Evolutionary conservation across 1,139 yeast genomes (phyloP).

Genomic region (Blastobotrys aristatus): DNA sequence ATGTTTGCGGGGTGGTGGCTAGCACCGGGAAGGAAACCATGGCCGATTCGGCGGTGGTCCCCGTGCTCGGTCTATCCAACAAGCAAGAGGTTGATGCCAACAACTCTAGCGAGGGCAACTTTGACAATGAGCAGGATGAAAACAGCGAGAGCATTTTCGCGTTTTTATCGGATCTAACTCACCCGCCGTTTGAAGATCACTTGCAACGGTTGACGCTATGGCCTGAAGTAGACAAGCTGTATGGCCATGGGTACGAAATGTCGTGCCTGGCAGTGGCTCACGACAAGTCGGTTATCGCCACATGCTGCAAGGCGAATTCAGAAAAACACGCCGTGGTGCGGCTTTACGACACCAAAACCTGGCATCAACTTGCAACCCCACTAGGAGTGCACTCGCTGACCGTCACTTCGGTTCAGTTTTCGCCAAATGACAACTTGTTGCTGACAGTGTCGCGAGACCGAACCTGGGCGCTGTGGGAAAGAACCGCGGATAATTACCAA

Average conservation of each 20-base stretch:
- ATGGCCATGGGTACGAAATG: slow-evolving; percentile 97
- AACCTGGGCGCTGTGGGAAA: slow-evolving; percentile 71
- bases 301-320: slow-evolving; percentile 88
- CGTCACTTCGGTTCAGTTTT: slow-evolving; percentile 74
- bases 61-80: slow-evolving; percentile 90
- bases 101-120: slow-evolving; percentile 35
- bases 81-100: slow-evolving; percentile 62
- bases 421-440: slow-evolving; percentile 62
- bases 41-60: slow-evolving; percentile 83
- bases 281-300: slow-evolving; percentile 62
- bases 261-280: slow-evolving; percentile 71
- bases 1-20: slow-evolving; percentile 46
- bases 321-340: slow-evolving; percentile 82
- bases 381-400: slow-evolving; percentile 73
- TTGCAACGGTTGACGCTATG: slow-evolving; percentile 87
- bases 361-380: slow-evolving; percentile 50
- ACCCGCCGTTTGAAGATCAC: slow-evolving; percentile 84
- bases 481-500: slow-evolving; percentile 37
- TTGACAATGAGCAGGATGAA: slow-evolving; percentile 36
- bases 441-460: slow-evolving; percentile 89
- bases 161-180: slow-evolving; percentile 38
- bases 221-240: slow-evolving; percentile 91
- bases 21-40: slow-evolving; percentile 30
- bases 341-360: slow-evolving; percentile 58
- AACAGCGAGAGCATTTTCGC: slow-evolving; percentile 20